Evolutionary conservation across 2,329 filamentous ascomycete species (phyloP).

Genomic region (Cladophialophora bantiana): DNA sequence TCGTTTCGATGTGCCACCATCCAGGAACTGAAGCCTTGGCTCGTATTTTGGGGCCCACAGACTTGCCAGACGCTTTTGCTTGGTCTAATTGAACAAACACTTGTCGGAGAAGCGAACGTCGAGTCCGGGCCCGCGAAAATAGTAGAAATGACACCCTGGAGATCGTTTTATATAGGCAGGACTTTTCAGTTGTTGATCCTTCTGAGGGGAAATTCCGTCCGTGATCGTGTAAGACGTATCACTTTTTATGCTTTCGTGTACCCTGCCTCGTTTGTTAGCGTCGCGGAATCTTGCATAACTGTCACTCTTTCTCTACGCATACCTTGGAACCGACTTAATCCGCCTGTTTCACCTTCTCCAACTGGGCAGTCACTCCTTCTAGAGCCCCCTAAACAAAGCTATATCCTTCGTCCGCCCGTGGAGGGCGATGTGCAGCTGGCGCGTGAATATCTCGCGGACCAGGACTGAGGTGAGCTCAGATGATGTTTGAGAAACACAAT

Average conservation of each 20-base stretch:
- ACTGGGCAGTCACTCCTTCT: background rate
- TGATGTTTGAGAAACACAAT: background rate
- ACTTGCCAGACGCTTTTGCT: background rate
- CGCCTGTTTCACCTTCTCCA: background rate
- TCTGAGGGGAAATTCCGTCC: background rate
- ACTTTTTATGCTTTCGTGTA: background rate
- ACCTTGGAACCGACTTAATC: constrained; percentile 8
- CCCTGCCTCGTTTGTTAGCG: background rate
- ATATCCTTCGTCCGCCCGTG: background rate
- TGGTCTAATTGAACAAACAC: constrained; percentile 4
- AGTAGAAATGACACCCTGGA: background rate
- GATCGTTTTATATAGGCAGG: background rate
- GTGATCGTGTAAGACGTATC: background rate
- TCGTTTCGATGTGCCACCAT: background rate
- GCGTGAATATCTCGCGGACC: background rate
- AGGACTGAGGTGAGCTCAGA: background rate
- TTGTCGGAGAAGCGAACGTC: background rate
- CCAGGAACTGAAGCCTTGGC: background rate
- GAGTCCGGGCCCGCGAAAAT: background rate
- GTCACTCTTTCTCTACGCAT: background rate
- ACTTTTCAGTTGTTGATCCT: background rate
- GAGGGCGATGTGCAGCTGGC: background rate
- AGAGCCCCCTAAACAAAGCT: background rate
- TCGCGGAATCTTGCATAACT: background rate
- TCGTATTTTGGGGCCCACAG: background rate